Base-by-base conservation (phyloP, 2,329 filamentous ascomycete species). In the Zymoseptoria passerinii region DNA sequence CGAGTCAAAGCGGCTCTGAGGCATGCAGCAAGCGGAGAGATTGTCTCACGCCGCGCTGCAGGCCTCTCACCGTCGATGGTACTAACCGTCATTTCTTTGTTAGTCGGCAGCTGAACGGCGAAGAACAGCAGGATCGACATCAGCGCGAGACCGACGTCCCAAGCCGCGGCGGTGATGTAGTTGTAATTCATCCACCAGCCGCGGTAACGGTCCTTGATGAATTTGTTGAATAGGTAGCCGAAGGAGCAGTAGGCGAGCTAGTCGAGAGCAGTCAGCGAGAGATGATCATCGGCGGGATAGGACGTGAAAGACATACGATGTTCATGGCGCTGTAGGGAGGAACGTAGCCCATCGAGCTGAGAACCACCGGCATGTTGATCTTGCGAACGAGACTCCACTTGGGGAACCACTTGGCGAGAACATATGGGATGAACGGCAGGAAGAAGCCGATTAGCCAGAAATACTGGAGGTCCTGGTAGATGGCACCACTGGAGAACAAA, bases 111-210 rank as follows among this genome's bases (percentile, higher is more conserved):
- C 19, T 94, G 81, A 62, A 95, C 87, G 1, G 84, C 88, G 68
- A 95, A 95, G 72, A 95, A 95, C 23, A 95, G 85, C 6, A 92
- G 81, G n/a, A 95, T 85, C 48, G 94, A 85, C 29, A 88, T 89
- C 66, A 92, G 87, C 0, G 90, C 90, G 18, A 95, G 77, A 1
- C 90, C 89, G 0, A 88, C 90, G 70, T 95, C 90, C 59, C 95
- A 78, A 1, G 88, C 90, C 0, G 90, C 90, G 59, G 86, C 90
- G 53, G 94, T 77, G 4, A 90, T 92, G 89, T 95, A 94, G 52
- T 89, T 92, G 73, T 95, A 95, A 73, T 95, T 92, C 55, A 84
- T 84, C 90, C 90, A 95, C 90, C 90, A 95, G 1, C 83, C 85
- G 20, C 78, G 79, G 20, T 83, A 85, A 28, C 85, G 80, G 35